Percentiles rank a stretch among this genome's conserved stretches.
These are phyloP conservation scores for Nakataea oryzae DNA, from an alignment of 2,329 filamentous ascomycete genomes.

Conservation along the genomic window DNA sequence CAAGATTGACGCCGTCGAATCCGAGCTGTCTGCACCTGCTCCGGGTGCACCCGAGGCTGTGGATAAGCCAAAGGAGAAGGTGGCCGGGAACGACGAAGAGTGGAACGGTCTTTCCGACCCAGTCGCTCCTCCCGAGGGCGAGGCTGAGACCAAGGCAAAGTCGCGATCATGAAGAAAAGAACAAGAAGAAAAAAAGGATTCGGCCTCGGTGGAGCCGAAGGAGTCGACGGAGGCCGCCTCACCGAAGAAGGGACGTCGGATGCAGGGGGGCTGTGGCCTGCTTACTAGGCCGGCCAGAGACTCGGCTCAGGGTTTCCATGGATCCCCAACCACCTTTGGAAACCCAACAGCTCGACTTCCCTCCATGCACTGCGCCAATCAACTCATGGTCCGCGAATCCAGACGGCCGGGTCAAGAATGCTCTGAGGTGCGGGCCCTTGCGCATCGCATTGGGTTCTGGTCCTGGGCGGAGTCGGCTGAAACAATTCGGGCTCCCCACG, in stretches of 20 bases:
- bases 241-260: no score
- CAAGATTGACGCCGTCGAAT: conserved; percentile 9
- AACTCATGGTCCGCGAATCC: no score
- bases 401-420: no score
- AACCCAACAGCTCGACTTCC: neutral
- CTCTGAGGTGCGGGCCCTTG: no score
- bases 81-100: neutral
- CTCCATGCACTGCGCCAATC: no score
- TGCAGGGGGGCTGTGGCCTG: neutral
- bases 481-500: no score
- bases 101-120: neutral
- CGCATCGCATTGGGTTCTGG: no score
- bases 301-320: neutral
- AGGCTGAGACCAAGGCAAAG: neutral
- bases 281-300: neutral
- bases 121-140: neutral
- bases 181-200: neutral
- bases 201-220: neutral
- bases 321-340: neutral
- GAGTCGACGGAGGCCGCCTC: neutral
- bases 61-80: neutral
- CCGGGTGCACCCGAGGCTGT: neutral
- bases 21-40: neutral
- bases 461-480: no score
- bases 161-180: no score